Base-by-base conservation (phyloP, 2,329 filamentous ascomycete genomes). In the Akanthomyces lecanii region DNA sequence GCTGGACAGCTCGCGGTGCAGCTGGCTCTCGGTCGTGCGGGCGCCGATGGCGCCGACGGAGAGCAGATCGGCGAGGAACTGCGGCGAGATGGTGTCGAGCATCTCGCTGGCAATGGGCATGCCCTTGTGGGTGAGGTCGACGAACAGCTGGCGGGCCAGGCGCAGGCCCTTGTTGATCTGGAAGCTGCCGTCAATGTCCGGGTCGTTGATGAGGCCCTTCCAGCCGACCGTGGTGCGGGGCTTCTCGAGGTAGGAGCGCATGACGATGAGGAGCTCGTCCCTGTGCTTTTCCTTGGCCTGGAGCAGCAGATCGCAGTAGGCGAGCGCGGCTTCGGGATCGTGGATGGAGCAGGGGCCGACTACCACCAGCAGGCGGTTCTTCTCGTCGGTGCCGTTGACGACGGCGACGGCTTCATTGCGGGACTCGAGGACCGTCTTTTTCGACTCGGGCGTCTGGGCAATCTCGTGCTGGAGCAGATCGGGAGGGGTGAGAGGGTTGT, bases 181-280 rank as follows among this genome's bases (percentile, higher is more conserved):
- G 89, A 90, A 99, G 73, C 89, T 95, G 76, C 94, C 89, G 77
- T 99, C 92, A 75, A 99, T 97, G 72, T 98, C 93, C 3, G 95
- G 95, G 77, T 99, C 95, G 79, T 99, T 99, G 84, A 99, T 97
- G 76, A 99, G 83, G 59, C 95, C 95, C 81, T 99, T 99, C 95
- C 95, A 99, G 74, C 95, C 95, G 57, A 99, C 93, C 0, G 95
- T 99, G 54, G 95, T 99, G 65, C 95, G 89, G 48, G 95, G 95
- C 84, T 99, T 99, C 83, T 99, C 95, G 58, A 99, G 89, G 85
- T 99, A 99, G 73, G 93, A 92, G 70, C 95, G 91, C 95, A 99
- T 99, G 72, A 99, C 88, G 75, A 99, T 90, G 75, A 88, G 88
- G 52, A 99, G 84, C 74, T 98, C 93, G 70, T 87, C 82, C 65